Base-by-base conservation (phyloP, 768 basidiomycete genomes). In the Rhodosporidiobolus sp. region DNA sequence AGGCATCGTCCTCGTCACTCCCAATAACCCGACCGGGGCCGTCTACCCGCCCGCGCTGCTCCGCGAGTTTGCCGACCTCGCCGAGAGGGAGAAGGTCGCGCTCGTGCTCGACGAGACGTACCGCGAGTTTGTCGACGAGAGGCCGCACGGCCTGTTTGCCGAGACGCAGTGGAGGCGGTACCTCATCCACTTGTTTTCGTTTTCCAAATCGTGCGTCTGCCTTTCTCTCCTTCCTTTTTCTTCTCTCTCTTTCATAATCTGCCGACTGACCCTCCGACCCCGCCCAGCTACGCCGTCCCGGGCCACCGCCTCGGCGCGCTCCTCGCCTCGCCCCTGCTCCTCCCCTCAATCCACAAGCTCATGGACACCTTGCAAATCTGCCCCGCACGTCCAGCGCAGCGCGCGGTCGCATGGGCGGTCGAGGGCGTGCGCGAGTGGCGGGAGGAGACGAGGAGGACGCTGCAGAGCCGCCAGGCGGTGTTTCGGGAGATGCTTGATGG, bases 71-170 rank as follows among this genome's bases (percentile, higher is more conserved):
- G 85, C 85, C 4, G 74, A 82, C 0, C 85, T 93, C 5, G 89
- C 90, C 0, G 81, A 78, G 30, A 81, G 84, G 62, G 79, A 83
- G 35, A 82, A 84, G 1, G 77, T 92, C 26, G 88, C 90, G 0
- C 84, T 93, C 32, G 84, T 93, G 49, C 60, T 94, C n/a, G 92
- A 94, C 80, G 91, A 92, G 81, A 93, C 92, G 2, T 94, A 94
- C 80, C 85, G 91, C 20, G 91, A 93, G 79, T 92, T 93, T 77
- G 82, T 88, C 54, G 77, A 81, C 10, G 81, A 9, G 76, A 80
- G 82, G n/a, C 87, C 89, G 0, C 89, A 90, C 77, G 70, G 75
- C 46, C 82, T 89, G 28, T 90, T 90, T 35, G 46, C 59, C 22
- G 35, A 63, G 66, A 63, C 62, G 48, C 45, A 50, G 20, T 61